Evolutionary conservation across 441 rosid genomes (phyloP).

Genomic region (Eutrema salsugineum): DNA sequence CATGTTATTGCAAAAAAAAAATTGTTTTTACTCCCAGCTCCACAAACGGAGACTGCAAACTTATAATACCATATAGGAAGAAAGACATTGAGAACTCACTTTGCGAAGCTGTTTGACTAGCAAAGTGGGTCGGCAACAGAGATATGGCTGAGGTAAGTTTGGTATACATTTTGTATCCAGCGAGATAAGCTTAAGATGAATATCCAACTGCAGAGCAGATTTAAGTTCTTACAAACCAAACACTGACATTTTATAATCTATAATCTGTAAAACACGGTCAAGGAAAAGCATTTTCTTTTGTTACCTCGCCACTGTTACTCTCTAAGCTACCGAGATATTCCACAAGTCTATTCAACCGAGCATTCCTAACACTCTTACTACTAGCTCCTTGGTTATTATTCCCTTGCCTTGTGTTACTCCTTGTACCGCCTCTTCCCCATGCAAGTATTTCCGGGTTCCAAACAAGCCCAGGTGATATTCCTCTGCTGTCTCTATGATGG

Average conservation of each 20-base stretch:
- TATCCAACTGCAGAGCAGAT: conserved; percentile 42
- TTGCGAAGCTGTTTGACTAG: conserved; percentile 54
- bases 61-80: neutral
- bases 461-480: conserved; percentile 50
- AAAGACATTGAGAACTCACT: conserved; percentile 39
- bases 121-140: conserved; percentile 46
- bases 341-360: conserved; percentile 54
- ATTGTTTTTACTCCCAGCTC: neutral
- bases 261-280: neutral
- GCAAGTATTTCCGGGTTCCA: conserved; percentile 59
- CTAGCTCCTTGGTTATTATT: conserved; percentile 35
- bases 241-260: neutral
- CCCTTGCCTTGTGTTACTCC: conserved; percentile 69
- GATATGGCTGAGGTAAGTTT: conserved; percentile 54
- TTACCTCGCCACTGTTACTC: conserved; percentile 29
- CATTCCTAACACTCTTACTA: conserved; percentile 41
- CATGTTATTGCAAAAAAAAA: neutral
- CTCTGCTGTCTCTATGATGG: conserved; percentile 39
- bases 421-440: conserved; percentile 74
- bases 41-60: conserved; percentile 1
- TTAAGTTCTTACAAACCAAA: neutral
- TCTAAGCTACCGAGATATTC: conserved; percentile 55
- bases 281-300: neutral
- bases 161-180: conserved; percentile 40
- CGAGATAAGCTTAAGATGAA: conserved; percentile 48